These are phyloP conservation scores for Purshia tridentata DNA, from an alignment of 306 rosid species.

Conservation along the genomic window DNA sequence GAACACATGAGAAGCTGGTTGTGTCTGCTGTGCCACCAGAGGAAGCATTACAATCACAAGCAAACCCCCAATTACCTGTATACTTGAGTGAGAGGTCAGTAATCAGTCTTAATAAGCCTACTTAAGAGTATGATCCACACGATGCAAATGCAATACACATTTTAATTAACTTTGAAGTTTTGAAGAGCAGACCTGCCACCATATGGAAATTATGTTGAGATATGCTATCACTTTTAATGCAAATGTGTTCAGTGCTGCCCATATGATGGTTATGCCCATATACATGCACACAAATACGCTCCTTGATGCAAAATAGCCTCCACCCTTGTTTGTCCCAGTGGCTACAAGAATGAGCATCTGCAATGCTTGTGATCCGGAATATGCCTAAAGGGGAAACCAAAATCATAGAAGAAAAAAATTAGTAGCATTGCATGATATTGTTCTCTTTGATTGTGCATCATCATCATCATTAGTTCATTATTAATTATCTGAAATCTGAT, in stretches of 20 bases:
- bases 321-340: constrained; percentile 32
- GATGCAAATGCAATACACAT: too few relatives aligned
- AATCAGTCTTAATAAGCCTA: not conserved
- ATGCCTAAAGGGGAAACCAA: constrained; percentile 18
- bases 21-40: constrained; percentile 24
- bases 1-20: constrained; percentile 27
- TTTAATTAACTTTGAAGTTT: too few relatives aligned
- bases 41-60: constrained; percentile 25
- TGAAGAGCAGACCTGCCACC: constrained; percentile 32
- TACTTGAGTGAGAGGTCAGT: not conserved
- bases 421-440: too few relatives aligned
- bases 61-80: constrained; percentile 29
- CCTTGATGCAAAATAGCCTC: constrained; percentile 31
- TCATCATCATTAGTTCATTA: not conserved
- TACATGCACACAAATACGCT: constrained; percentile 24
- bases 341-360: constrained; percentile 29
- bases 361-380: constrained; percentile 30
- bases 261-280: constrained; percentile 13
- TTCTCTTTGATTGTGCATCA: not conserved
- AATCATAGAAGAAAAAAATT: not conserved
- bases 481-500: not conserved
- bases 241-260: constrained; percentile 32
- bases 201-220: constrained; percentile 30
- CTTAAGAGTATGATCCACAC: too few relatives aligned
- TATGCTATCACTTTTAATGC: constrained; percentile 27